Evolutionary conservation across 331 rosid genomes (phyloP).

Genomic region (Stylosanthes scabra): DNA sequence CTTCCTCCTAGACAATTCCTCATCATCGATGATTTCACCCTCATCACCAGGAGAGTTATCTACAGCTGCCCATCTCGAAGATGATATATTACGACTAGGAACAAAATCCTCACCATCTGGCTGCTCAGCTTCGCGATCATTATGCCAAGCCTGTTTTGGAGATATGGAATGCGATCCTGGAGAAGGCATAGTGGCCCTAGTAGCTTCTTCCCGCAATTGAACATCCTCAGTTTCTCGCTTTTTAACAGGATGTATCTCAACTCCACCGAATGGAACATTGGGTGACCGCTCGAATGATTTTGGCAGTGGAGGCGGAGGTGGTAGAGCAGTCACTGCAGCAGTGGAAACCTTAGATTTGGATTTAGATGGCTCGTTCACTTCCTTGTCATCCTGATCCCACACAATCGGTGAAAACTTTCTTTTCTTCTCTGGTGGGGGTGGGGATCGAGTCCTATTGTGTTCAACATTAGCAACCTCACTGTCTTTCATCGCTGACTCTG

Average conservation of each 20-base stretch:
- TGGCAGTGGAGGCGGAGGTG: constrained; percentile 60
- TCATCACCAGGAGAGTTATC: constrained; percentile 82
- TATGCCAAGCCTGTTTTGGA: constrained; percentile 45
- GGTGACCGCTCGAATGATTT: constrained; percentile 57
- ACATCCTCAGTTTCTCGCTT: constrained; percentile 39
- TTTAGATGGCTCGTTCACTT: constrained; percentile 43
- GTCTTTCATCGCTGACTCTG: constrained; percentile 50
- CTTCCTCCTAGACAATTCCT: constrained; percentile 64
- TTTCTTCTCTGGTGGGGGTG: constrained; percentile 62
- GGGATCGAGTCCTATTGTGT: constrained; percentile 54
- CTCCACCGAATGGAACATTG: constrained; percentile 49
- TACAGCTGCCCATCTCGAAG: constrained; percentile 97
- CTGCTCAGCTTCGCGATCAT: constrained; percentile 56
- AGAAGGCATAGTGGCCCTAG: constrained; percentile 37
- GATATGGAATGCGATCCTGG: constrained; percentile 46
- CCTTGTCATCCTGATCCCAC: constrained; percentile 91
- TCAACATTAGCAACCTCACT: constrained; percentile 46
- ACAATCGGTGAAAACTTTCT: constrained; percentile 88
- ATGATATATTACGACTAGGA: constrained; percentile 77
- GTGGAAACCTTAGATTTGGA: constrained; percentile 53
- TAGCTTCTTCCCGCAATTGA: constrained; percentile 37
- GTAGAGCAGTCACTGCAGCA: constrained; percentile 41
- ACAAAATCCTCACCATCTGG: constrained; percentile 70
- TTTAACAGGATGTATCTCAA: constrained; percentile 47
- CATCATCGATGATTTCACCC: constrained; percentile 67